Evolutionary conservation across 805 yeast genomes (phyloP).

Genomic region (Kregervanrija pseudodelftensis): DNA sequence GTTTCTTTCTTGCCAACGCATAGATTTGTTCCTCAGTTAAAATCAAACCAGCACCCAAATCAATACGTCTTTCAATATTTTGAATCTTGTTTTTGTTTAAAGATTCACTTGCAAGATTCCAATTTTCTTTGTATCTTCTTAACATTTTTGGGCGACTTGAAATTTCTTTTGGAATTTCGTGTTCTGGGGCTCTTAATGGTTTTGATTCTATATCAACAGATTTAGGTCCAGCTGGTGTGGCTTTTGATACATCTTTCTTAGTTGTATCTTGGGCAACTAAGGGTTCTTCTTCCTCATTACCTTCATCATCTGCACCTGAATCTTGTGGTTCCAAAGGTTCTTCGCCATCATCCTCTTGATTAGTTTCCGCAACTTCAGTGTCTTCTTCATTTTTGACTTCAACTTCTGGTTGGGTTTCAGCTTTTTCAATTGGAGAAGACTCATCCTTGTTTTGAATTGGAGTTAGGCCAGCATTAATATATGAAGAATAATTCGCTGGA

Average conservation of each 20-base stretch:
- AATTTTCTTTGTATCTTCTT: constrained; percentile 42
- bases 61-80: constrained; percentile 42
- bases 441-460: not conserved
- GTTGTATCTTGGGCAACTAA: not conserved
- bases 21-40: constrained; percentile 49
- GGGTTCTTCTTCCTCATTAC: constrained; percentile 1
- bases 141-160: constrained; percentile 36
- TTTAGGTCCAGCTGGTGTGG: constrained; percentile 5
- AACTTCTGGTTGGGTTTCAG: not conserved
- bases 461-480: constrained; percentile 4
- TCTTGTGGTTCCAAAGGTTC: constrained; percentile 5
- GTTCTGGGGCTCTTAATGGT: constrained; percentile 6
- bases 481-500: constrained; percentile 7
- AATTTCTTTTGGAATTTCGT: constrained; percentile 31
- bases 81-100: constrained; percentile 35
- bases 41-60: constrained; percentile 47
- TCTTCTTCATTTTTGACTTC: constrained; percentile 1
- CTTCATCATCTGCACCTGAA: constrained; percentile 12
- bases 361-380: not conserved
- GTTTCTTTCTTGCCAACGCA: constrained; percentile 48
- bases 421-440: not conserved
- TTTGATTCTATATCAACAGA: not conserved
- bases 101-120: constrained; percentile 39
- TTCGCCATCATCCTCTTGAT: constrained; percentile 4
- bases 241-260: constrained; percentile 2